Base-by-base conservation (phyloP, 225 moss, liverwort and hornwort species). In the Polytrichum formosum region DNA sequence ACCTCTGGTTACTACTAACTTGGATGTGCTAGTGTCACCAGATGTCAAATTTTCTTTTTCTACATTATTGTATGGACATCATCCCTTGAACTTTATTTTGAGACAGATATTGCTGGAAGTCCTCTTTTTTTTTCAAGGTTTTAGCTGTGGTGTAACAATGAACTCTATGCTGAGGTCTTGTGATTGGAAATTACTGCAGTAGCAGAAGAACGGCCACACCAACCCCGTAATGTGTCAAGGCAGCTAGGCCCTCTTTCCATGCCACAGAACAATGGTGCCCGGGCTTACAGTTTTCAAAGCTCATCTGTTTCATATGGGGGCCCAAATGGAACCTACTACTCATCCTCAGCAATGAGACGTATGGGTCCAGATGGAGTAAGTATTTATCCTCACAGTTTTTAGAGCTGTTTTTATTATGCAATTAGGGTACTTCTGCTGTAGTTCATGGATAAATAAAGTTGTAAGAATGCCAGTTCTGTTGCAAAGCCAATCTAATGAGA, bases 281-380 rank as follows among this genome's bases (percentile, higher is more conserved):
- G 73, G 68, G 72, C 72, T 26, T 88, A 61, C 75, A 88, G 84
- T 75, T 88, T 84, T 54, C 84, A 81, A 70, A 88, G 87, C 75
- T 88, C 87, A 54, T 81, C 84, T 77, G 84, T 88, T 69, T 75
- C 87, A 30, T 88, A 88, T 33, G 87, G 87, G 67, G 87, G 87
- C 18, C 75, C 82, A 7, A 84, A 19, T 54, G 87, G 87, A 33
- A 53, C 70, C 58, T 79, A 88, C 73, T 88, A 88, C 68, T 73
- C 84, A 26, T 84, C 87, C 68, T 84, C 87, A 29, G 82, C 87
- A 55, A 74, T 75, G 28, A 84, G 87, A 77, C 87, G 87, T 28
- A 26, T 73, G 79, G 87, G 87, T 79, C 87, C 87, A 65, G n/a
- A 71, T 19, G 87, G 87, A 73, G 87, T 88, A 77, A 77, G 81